A percentile compares a stretch with the other conserved stretches of the same genome.
phyloP scores from a whole-genome alignment of 2,329 filamentous ascomycete genomes.

The Colletotrichum gigasporum region DNA sequence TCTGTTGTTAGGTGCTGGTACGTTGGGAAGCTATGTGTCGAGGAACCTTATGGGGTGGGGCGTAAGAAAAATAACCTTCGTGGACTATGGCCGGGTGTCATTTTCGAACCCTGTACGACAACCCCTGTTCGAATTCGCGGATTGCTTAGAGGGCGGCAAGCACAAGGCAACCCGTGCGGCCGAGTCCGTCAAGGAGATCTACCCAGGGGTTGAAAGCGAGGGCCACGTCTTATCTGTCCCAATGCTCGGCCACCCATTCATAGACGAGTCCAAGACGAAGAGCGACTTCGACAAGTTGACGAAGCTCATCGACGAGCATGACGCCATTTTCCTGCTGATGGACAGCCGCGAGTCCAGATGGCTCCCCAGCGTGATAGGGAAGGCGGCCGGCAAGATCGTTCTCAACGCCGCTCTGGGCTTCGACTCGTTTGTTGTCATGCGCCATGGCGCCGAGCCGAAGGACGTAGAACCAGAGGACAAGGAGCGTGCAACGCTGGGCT shows the following conservation, averaged over 20 bases:
- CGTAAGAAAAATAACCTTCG: conserved; percentile 92
- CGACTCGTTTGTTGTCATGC: conserved; percentile 97
- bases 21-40: conserved; percentile 92
- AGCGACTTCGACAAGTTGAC: conserved; percentile 80
- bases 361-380: conserved; percentile 96
- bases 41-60: conserved; percentile 95
- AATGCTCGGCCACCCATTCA: conserved; percentile 93
- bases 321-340: conserved; percentile 96
- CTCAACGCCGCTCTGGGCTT: conserved; percentile 97
- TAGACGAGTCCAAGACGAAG: conserved; percentile 74
- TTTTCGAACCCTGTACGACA: conserved; percentile 97
- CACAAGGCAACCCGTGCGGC: conserved; percentile 86
- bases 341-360: conserved; percentile 94
- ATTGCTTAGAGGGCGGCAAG: conserved; percentile 86
- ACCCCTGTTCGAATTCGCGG: conserved; percentile 88
- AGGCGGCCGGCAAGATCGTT: conserved; percentile 91
- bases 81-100: conserved; percentile 92
- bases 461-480: conserved; percentile 45
- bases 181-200: conserved; percentile 83
- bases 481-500: conserved; percentile 78
- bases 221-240: conserved; percentile 88
- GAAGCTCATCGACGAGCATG: conserved; percentile 81
- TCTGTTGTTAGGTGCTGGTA: conserved; percentile 90
- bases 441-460: conserved; percentile 78
- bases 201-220: conserved; percentile 84